A percentile compares a stretch with the other conserved stretches of the same genome.
Conservation (phyloP, 768 basidiomycete genomes). For the Auricularia auricula-judae region DNA sequence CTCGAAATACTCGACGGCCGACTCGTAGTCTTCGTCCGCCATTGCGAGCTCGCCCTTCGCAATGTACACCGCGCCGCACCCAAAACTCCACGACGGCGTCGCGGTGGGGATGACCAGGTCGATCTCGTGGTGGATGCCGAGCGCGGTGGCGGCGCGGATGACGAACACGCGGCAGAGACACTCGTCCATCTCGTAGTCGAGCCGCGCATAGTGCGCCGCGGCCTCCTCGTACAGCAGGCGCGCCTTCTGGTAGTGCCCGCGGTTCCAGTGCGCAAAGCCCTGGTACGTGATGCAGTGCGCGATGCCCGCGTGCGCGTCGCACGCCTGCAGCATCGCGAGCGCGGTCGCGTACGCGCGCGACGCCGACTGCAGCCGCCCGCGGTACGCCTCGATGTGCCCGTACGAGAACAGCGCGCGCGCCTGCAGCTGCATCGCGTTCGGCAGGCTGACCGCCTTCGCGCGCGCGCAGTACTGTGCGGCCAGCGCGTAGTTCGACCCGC, state of each 20-base stretch:
- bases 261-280: neutral
- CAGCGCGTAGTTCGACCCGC: neutral
- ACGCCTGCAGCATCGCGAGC: neutral
- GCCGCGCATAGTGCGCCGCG: neutral
- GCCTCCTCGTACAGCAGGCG: neutral
- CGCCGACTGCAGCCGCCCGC: neutral
- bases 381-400: neutral
- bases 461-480: neutral
- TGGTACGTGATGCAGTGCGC: neutral
- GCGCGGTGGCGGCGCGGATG: neutral
- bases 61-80: neutral
- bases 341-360: neutral
- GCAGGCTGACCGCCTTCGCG: neutral
- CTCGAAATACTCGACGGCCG: neutral
- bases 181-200: neutral
- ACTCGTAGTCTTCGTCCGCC: neutral
- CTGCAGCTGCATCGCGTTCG: neutral
- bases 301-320: neutral
- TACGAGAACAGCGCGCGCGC: neutral
- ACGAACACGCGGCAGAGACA: neutral
- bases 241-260: neutral
- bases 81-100: neutral
- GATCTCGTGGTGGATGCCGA: neutral
- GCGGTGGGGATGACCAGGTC: neutral
- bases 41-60: neutral